A percentile compares a stretch with the other conserved stretches of the same genome.
phyloP scores from a whole-genome alignment of 1,139 yeast species.

The Yamadazyma dushanensis region DNA sequence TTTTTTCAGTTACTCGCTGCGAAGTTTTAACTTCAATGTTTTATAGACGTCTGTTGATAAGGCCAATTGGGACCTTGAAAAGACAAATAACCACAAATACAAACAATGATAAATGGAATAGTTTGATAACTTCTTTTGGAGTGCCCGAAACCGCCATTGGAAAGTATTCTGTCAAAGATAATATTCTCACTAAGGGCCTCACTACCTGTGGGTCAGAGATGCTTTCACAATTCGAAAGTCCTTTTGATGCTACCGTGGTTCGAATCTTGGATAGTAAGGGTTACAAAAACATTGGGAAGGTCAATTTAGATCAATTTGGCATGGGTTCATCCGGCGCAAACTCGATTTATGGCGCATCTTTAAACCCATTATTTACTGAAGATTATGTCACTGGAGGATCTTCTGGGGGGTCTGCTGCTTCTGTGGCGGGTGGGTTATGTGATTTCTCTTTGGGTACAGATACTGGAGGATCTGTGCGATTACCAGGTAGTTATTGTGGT shows the following conservation, averaged over 20 bases:
- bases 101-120: conserved; percentile 10
- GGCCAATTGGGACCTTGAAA: neutral
- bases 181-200: conserved; percentile 62
- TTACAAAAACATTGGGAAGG: conserved; percentile 65
- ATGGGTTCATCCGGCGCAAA: conserved; percentile 80
- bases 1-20: too few species aligned
- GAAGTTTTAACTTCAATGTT: too few species aligned
- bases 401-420: conserved; percentile 95
- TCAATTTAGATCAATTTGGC: conserved; percentile 97
- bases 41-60: neutral
- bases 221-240: conserved; percentile 61
- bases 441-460: conserved; percentile 84
- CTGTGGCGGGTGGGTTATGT: conserved; percentile 70
- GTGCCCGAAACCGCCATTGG: neutral
- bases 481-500: conserved; percentile 88
- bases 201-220: conserved; percentile 80
- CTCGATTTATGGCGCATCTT: conserved; percentile 62
- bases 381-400: conserved; percentile 78
- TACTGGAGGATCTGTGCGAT: conserved; percentile 93
- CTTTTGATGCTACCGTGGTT: conserved; percentile 79
- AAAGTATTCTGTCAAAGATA: conserved; percentile 56
- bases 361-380: conserved; percentile 59
- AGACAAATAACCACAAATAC: neutral
- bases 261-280: conserved; percentile 53
- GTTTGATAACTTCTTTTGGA: conserved; percentile 7